Evolutionary conservation across 1,284 basidiomycete species (phyloP).

Genomic region (Moesziomyces sp.): DNA sequence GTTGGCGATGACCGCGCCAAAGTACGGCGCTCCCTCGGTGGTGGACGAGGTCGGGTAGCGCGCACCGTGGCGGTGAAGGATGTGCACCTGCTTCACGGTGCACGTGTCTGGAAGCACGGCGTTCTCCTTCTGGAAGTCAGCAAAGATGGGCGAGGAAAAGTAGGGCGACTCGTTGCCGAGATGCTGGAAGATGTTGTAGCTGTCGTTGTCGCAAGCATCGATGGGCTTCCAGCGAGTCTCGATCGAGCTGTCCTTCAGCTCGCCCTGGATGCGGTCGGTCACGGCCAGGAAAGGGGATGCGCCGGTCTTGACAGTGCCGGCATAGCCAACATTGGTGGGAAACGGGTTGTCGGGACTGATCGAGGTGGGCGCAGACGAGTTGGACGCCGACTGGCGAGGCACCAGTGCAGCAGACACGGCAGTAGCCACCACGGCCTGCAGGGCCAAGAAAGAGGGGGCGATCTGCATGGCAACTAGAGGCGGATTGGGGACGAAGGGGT

Average conservation of each 20-base stretch:
- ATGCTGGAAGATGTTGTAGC: conserved; percentile 52
- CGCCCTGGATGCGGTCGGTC: conserved; percentile 41
- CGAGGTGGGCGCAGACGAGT: conserved; percentile 17
- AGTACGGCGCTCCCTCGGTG: conserved; percentile 55
- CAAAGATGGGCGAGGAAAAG: conserved; percentile 49
- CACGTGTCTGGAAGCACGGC: conserved; percentile 39
- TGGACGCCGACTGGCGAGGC: conserved; percentile 24
- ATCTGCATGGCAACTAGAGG: conserved; percentile 14
- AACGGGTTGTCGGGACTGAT: conserved; percentile 38
- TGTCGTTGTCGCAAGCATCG: conserved; percentile 19
- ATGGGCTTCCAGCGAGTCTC: conserved; percentile 47
- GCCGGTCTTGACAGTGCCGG: conserved; percentile 43
- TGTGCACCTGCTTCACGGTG: conserved; percentile 47
- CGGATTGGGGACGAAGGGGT: neutral
- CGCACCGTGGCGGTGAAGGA: conserved; percentile 53
- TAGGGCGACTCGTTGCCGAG: conserved; percentile 57
- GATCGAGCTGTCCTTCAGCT: conserved; percentile 38
- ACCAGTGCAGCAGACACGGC: conserved; percentile 21
- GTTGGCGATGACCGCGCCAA: conserved; percentile 37
- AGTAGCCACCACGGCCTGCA: conserved; percentile 21
- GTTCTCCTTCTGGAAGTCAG: conserved; percentile 32
- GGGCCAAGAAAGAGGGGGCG: conserved; percentile 10
- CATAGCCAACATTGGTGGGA: conserved; percentile 62
- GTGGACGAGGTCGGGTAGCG: conserved; percentile 42
- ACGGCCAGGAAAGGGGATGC: conserved; percentile 57